Conservation (phyloP, 192 early-diverging fungal species). For the Glomus cerebriforme region DNA sequence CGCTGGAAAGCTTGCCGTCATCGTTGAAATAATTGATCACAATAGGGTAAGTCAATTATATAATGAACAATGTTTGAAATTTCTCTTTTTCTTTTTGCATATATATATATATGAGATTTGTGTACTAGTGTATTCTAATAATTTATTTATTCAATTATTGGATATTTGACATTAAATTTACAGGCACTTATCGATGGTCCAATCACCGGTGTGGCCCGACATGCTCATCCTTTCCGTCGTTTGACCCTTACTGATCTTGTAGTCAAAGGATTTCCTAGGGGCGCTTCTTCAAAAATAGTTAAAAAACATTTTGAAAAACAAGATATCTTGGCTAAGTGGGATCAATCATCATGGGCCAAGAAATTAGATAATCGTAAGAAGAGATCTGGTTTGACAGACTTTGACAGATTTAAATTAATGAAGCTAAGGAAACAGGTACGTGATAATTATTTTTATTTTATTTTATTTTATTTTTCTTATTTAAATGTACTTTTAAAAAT, state of each 20-base stretch:
- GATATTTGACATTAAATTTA: neutral
- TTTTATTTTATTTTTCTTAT: neutral
- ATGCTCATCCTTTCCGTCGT: conserved; percentile 87
- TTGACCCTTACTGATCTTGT: conserved; percentile 88
- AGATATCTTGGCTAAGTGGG: conserved; percentile 79
- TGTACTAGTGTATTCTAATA: no score
- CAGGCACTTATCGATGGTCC: conserved; percentile 95
- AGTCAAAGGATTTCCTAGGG: conserved; percentile 82
- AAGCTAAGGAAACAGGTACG: conserved; percentile 73
- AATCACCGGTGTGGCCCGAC: conserved; percentile 90
- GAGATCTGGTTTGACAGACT: conserved; percentile 84
- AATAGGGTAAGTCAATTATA: conserved; percentile 68
- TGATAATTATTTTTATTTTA: neutral
- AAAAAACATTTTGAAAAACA: conserved; percentile 83
- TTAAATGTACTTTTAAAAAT: neutral
- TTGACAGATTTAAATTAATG: conserved; percentile 98
- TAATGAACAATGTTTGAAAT: neutral
- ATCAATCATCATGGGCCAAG: conserved; percentile 93
- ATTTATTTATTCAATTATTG: neutral
- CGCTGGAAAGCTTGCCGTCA: conserved; percentile 96
- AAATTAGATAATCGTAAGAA: conserved; percentile 84
- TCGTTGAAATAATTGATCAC: conserved; percentile 99
- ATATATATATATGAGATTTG: no score
- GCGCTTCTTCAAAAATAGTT: conserved; percentile 73
- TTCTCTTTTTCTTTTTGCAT: neutral